Conservation (phyloP, 805 yeast species). For the Candida germanica region DNA sequence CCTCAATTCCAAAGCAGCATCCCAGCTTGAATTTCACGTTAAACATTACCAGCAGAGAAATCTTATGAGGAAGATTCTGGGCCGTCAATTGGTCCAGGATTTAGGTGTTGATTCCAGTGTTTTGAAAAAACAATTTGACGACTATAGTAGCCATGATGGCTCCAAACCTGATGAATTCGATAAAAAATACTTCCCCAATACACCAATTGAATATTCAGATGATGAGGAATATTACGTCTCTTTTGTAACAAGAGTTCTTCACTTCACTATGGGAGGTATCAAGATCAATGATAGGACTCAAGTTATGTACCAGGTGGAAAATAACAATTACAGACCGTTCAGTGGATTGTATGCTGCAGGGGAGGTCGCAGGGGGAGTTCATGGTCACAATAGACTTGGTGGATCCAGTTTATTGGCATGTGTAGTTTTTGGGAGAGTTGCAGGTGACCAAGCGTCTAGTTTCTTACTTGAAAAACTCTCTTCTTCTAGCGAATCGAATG, state of each 20-base stretch:
- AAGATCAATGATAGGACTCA: conserved; percentile 48
- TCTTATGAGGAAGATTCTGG: conserved; percentile 47
- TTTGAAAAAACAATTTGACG: conserved; percentile 31
- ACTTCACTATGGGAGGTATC: conserved; percentile 72
- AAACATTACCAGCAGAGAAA: conserved; percentile 57
- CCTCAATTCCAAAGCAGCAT: conserved; percentile 45
- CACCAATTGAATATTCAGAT: conserved; percentile 36
- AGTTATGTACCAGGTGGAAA: conserved; percentile 31
- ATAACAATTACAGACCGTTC: conserved; percentile 22
- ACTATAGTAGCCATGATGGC: conserved; percentile 45
- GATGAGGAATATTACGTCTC: conserved; percentile 48
- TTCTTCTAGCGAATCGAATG: conserved; percentile 1
- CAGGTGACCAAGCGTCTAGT: conserved; percentile 41
- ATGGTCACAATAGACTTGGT: conserved; percentile 60
- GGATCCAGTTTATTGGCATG: conserved; percentile 59
- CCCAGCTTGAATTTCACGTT: conserved; percentile 47
- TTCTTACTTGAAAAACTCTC: conserved; percentile 29
- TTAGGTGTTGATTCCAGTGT: conserved; percentile 24
- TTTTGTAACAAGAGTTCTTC: conserved; percentile 55
- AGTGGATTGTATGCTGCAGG: conserved; percentile 60
- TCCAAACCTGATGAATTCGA: conserved; percentile 42
- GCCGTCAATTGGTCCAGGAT: conserved; percentile 42
- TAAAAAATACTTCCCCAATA: conserved; percentile 47
- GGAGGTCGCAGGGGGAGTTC: conserved; percentile 67
- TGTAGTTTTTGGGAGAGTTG: conserved; percentile 51